Evolutionary conservation across 495 filamentous ascomycete genomes (phyloP).

Genomic region (Aspergillus carlsbadensis): DNA sequence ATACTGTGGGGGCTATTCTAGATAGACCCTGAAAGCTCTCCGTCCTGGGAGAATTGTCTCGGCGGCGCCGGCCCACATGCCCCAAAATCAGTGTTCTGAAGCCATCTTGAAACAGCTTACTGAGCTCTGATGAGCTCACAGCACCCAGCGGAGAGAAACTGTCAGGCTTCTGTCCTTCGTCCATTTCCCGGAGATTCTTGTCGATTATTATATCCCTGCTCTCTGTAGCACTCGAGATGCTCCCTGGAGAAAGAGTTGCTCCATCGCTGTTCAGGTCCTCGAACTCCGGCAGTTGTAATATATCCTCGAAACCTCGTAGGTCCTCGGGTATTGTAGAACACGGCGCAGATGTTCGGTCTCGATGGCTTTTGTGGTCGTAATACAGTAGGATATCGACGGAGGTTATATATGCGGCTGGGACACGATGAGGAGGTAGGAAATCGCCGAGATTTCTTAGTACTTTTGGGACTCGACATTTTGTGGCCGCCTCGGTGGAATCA

Average conservation of each 20-base stretch:
- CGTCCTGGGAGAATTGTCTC: neutral
- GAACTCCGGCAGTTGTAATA: neutral
- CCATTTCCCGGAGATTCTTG: neutral
- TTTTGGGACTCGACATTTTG: slow-evolving; percentile 17
- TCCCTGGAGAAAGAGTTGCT: neutral
- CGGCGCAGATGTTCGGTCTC: neutral
- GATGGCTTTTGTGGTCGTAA: slow-evolving; percentile 3
- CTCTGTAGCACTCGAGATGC: neutral
- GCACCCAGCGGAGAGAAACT: neutral
- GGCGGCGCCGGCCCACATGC: no score
- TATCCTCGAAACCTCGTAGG: neutral
- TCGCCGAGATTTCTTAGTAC: slow-evolving; percentile 19
- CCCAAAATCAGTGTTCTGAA: slow-evolving; percentile 27
- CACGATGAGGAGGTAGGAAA: slow-evolving; percentile 17
- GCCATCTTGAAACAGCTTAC: slow-evolving; percentile 26
- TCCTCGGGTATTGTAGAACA: neutral
- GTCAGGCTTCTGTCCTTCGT: neutral
- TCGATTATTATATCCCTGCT: neutral
- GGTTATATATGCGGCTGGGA: slow-evolving; percentile 21
- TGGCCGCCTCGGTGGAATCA: neutral
- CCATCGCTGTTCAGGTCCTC: neutral
- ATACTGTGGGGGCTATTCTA: slow-evolving; percentile 32
- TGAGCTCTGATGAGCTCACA: neutral
- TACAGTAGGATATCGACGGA: slow-evolving; percentile 25
- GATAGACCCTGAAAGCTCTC: slow-evolving; percentile 19